Percentiles rank a stretch among this genome's conserved stretches.
These are phyloP conservation scores for Staphylotrichum longicolle DNA, from an alignment of 495 filamentous ascomycete species.

Conservation along the genomic window DNA sequence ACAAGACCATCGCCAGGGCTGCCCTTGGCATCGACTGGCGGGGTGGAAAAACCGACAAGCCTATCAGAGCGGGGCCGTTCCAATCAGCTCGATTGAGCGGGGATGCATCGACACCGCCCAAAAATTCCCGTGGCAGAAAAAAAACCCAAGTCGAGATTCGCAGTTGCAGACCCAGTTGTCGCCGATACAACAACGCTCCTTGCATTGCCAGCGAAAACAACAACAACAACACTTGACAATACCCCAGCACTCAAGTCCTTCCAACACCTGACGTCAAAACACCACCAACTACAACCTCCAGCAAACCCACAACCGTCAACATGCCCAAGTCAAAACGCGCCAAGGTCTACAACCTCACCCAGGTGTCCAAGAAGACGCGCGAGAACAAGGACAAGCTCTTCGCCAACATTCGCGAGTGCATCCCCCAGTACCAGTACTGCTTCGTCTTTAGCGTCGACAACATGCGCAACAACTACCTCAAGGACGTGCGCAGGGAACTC, in stretches of 20 bases:
- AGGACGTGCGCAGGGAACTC: constrained; percentile 82
- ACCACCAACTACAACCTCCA: not conserved
- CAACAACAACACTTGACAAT: not conserved
- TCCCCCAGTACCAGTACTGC: constrained; percentile 82
- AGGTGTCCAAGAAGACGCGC: constrained; percentile 84
- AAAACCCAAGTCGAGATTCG: constrained; percentile 12
- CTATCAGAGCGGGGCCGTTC: constrained; percentile 14
- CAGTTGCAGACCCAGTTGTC: not conserved
- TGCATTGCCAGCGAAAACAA: not conserved
- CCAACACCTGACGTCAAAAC: too few species aligned
- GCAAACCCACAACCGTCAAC: constrained; percentile 34
- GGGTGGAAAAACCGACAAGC: constrained; percentile 4
- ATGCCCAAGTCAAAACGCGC: constrained; percentile 98
- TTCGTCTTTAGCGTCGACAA: constrained; percentile 94
- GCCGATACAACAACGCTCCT: not conserved
- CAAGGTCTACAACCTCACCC: constrained; percentile 81
- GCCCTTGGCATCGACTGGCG: not conserved
- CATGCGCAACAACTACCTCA: constrained; percentile 98
- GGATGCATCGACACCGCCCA: constrained; percentile 23
- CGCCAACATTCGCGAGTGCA: constrained; percentile 78
- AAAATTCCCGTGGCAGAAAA: constrained; percentile 32
- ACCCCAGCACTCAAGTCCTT: not conserved
- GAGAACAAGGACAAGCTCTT: constrained; percentile 87
- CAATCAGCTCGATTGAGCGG: constrained; percentile 6
- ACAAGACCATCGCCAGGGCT: too few species aligned